Evolutionary conservation across 169 alveolate species (phyloP), one percentile per base, ranked within the genome.

Genomic region (Cystoisospora suis): DNA sequence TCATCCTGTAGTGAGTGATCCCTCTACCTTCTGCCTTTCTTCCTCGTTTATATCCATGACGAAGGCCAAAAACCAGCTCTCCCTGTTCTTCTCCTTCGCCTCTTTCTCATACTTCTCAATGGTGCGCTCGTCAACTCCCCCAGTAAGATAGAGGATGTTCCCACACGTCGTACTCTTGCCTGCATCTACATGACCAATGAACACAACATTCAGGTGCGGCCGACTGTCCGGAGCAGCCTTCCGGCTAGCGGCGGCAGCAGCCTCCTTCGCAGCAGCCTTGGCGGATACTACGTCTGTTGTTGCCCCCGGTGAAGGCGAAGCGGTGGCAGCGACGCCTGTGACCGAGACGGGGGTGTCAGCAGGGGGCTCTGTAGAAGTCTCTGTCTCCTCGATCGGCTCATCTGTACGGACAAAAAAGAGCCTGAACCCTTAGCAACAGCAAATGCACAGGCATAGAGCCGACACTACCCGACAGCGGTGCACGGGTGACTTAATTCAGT

Each of bases 171-270:
- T 99, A 49, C 99, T 97, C 95, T 99, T 99, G 56, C 99, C 99
- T 36, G 99, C 99, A 95, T 98, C 99, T 44, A 98, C 99, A 94
- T 99, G 99, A 20, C 99, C 99, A 45, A 99, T 99, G 94, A 98
- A 99, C 40, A 99, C 99, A 44, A 99, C 95, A 91, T 98, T 98
- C 92, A 97, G 93, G 45, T 97, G 99, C 38, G 95, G 98, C 90
- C 98, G 92, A 15, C 97, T 94, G 81, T 97, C 99, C 5, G 96
- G 95, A 5, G 46, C 45, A 32, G 9, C 12, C 65, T 42, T 34
- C 58, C 45, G 23, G 58, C 65, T 87, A 38, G 61, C 86, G 32
- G 91, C 58, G 15, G 90, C 61, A 1, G 45, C 90, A 17, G 80
- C 69, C 15, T 40, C 88, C 20, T 42, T 15, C 12, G 49, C 75